Evolutionary conservation across 2,329 filamentous ascomycete genomes (phyloP), one percentile per base, ranked within the genome.

Genomic region (Lachnum nothofagi): DNA sequence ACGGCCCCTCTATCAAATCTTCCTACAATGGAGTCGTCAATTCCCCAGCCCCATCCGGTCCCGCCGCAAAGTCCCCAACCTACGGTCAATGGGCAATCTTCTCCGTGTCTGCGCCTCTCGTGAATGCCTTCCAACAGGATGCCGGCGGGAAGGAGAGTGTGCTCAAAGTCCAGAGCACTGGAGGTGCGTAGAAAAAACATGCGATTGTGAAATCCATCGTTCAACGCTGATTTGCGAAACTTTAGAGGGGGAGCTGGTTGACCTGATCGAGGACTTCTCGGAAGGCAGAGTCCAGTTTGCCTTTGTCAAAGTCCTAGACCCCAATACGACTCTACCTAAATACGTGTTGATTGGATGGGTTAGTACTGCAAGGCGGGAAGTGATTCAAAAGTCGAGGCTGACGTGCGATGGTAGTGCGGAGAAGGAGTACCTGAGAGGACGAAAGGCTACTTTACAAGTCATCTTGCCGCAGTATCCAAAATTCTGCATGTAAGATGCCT

Each of bases 361-460:
- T 65, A 54, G 72, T 65, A 34, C 44, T 44, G 49, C 38, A 20
- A 43, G 27, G 40, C 27, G 35, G 24, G 19, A 27, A 33, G 20
- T 22, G 39, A 22, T 29, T 27, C n/a, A 41, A 42, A 25, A 14
- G 19, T 42, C 27, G 29, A n/a, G 42, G 44, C 63, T 65, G 49
- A 65, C 55, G 50, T 10, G 43, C 20, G n/a, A 7, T 37, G 44
- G n/a, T 55, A 78, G 86, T 98, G 93, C 68, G 93, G 93, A 58
- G 91, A 94, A 65, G 93, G 93, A 60, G 93, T 98, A 14, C 93
- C 93, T n/a, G 93, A 98, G 72, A 79, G 91, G 63, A 97, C 91
- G 53, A 98, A 97, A 72, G 93, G 93, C 57, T 97, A 97, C 72
- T 98, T 98, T 67, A 95, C 89, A 58, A 96, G 90, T 71, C 91